Percentiles rank a stretch among this genome's conserved stretches.
phyloP scores from a whole-genome alignment of 2,329 filamentous ascomycete genomes.

The Nothophaeocryptopus gaeumannii region DNA sequence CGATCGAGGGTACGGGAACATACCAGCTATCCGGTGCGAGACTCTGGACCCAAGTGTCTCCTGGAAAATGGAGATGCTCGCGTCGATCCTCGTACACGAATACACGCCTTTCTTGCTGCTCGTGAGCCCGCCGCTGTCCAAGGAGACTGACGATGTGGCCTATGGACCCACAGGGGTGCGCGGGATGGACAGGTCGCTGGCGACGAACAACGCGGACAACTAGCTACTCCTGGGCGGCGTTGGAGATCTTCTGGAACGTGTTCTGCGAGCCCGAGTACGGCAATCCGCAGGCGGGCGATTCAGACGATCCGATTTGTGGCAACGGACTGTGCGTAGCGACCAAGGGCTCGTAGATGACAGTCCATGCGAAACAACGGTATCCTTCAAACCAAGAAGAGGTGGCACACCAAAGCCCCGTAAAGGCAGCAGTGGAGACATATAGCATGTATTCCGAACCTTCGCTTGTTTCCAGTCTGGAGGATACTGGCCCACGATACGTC shows the following conservation, averaged over 20 bases:
- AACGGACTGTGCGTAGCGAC: too few species aligned
- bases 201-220: constrained; percentile 8
- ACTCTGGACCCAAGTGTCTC: not conserved
- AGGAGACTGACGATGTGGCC: constrained; percentile 3
- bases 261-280: not conserved
- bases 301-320: too few species aligned
- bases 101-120: constrained; percentile 6
- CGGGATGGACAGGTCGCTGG: constrained; percentile 1
- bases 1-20: not conserved
- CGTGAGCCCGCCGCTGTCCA: constrained; percentile 1
- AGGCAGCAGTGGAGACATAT: too few species aligned
- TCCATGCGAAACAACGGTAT: too few species aligned
- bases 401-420: too few species aligned
- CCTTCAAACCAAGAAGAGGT: too few species aligned
- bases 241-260: constrained; percentile 1
- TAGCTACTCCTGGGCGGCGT: constrained; percentile 8
- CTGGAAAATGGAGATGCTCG: constrained; percentile 12
- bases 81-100: constrained; percentile 5
- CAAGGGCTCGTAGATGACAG: too few species aligned
- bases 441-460: too few species aligned
- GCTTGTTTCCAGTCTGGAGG: too few species aligned
- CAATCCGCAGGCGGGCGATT: too few species aligned
- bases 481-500: too few species aligned
- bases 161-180: not conserved
- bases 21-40: not conserved